Conservation (phyloP, 176 grass and related monocot genomes). For the Tillandsia leiboldiana region DNA sequence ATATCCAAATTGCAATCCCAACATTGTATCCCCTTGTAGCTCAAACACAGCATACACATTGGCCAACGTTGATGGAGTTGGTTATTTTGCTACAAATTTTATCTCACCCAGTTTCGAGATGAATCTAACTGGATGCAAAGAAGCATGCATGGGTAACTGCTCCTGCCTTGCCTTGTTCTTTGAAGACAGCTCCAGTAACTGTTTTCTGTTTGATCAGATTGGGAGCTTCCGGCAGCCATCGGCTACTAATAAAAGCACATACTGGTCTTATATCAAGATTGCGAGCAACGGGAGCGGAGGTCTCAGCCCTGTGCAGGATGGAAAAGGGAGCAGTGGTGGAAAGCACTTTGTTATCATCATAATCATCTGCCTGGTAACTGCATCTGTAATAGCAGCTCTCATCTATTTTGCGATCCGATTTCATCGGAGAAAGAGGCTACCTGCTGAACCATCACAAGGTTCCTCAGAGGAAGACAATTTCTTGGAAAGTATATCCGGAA, state of each 20-base stretch:
- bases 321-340: conserved; percentile 9
- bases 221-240: conserved; percentile 60
- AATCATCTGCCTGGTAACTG: conserved; percentile 42
- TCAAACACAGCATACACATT: conserved; percentile 34
- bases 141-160: conserved; percentile 61
- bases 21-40: conserved; percentile 45
- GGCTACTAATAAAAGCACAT: conserved; percentile 9
- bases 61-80: conserved; percentile 48
- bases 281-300: conserved; percentile 7
- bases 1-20: conserved; percentile 41
- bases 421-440: conserved; percentile 43
- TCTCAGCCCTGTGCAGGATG: conserved; percentile 19
- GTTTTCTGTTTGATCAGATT: conserved; percentile 74
- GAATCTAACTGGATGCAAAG: conserved; percentile 60
- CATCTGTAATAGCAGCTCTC: conserved; percentile 43
- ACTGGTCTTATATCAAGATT: conserved; percentile 64
- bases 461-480: conserved; percentile 81
- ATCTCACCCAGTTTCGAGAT: conserved; percentile 29
- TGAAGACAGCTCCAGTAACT: conserved; percentile 37
- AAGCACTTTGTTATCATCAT: conserved; percentile 35
- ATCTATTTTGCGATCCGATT: conserved; percentile 48
- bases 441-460: conserved; percentile 32
- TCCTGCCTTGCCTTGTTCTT: conserved; percentile 68
- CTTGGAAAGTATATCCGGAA: conserved; percentile 61
- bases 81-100: conserved; percentile 68